Evolutionary conservation across 768 basidiomycete genomes (phyloP), one percentile per base, ranked within the genome.

Genomic region (Boletus coccyginus): DNA sequence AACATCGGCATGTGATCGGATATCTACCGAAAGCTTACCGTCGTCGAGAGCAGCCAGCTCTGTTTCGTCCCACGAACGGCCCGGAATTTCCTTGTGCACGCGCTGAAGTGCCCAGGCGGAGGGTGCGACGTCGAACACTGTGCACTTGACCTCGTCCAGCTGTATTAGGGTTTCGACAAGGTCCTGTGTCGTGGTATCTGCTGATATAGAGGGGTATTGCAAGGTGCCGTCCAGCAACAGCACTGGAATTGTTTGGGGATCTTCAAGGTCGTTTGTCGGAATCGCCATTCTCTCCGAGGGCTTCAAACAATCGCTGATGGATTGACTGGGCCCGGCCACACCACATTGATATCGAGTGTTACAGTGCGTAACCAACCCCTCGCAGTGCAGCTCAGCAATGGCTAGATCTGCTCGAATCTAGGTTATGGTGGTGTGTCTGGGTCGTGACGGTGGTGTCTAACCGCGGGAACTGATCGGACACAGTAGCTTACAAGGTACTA

Each of bases 91-190:
- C 40, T 69, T 74, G 46, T 86, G 78, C 44, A 90, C 78, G 51
- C 68, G 74, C 69, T 90, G 90, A 56, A 93, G 68, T 21, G 82
- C 86, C 90, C 90, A 93, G 6, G 80, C 82, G 51, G 68, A 70
- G 32, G 84, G 79, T 42, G 80, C 72, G 16, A 86, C 72, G 61
- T 82, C 84, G 4, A 88, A 74, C 16, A 85, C 69, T 39, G 85
- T 85, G 17, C 70, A 61, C 61, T 73, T 79, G 55, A 87, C 76
- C 21, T 81, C 80, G 21, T 81, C 78, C 27, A 74, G 62, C 13
- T 67, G 63, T 38, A 79, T 66, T 44, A 91, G 73, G 36, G 69
- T 66, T 50, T 82, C 73, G 41, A 91, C 75, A 10, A 90, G 82
- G 62, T 87, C 83, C 63, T 83, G 75, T 19, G 80, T 83, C 0